Conservation (phyloP, 179 eudicot genomes). For the Amaranthus tricolor region DNA sequence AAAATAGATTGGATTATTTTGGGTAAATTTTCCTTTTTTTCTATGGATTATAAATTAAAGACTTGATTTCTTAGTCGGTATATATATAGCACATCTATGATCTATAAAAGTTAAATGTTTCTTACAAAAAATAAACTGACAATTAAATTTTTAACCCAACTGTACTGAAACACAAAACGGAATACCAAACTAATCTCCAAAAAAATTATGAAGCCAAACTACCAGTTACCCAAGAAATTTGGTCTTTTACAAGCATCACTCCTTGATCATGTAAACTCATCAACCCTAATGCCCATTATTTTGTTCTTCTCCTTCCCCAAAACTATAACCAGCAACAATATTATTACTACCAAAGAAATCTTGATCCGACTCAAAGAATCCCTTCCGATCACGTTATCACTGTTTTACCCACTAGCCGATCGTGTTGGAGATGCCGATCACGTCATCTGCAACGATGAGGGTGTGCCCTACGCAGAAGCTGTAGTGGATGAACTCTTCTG, state of each 20-base stretch:
- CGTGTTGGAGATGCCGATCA: neutral
- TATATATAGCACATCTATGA: too few relatives aligned
- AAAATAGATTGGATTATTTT: too few relatives aligned
- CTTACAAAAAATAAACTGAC: too few relatives aligned
- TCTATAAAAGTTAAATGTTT: too few relatives aligned
- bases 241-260: neutral
- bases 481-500: neutral
- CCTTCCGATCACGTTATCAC: conserved; percentile 7
- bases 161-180: neutral
- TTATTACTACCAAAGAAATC: neutral
- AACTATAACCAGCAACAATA: neutral
- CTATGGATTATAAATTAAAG: too few relatives aligned
- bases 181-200: neutral
- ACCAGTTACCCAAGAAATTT: conserved; percentile 16
- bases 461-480: conserved; percentile 29
- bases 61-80: too few relatives aligned
- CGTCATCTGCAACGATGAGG: conserved; percentile 30
- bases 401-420: conserved; percentile 32
- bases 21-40: too few relatives aligned
- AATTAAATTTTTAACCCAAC: too few relatives aligned
- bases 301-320: conserved; percentile 14
- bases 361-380: conserved; percentile 22
- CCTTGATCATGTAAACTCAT: neutral
- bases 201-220: neutral
- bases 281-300: conserved; percentile 1